Evolutionary conservation across 164 flowering plant genomes (phyloP), one percentile per base, ranked within the genome.

Genomic region (Tinospora cordifolia): DNA sequence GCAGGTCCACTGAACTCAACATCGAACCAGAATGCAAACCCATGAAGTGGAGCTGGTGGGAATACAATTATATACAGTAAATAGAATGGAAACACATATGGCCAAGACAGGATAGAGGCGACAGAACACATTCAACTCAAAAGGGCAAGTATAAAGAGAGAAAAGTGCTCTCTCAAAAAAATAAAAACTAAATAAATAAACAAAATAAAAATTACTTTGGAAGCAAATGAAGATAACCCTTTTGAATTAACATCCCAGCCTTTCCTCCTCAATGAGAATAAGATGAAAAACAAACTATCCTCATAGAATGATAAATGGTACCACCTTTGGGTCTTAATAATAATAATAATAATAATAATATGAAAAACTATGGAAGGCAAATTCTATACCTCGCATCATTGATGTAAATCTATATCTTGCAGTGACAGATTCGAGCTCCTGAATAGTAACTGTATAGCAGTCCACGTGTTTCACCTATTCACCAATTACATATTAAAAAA

Each of bases 1-100:
- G 78, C 78, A 34, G 88, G 89, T 30, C 80, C 85, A 57, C 75
- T 73, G 79, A 94, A 94, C 77, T 87, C 97, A 74, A 94, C 98
- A 78, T 94, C 98, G 64, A 94, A 94, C 99, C 99, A 94, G 81
- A 94, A 92, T 12, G 94, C 99, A 84, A 94, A 94, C 41, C 99
- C 99, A 82, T 94, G 89, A 62, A 94, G 71, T 51, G 97, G 96
- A 71, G 94, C 99, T 94, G 89, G 21, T 76, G 73, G 49, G 26
- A n/a, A 63, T 62, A 65, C n/a, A 41, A 67, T 58, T 54, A 44
- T 44, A 6, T 54, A 25, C 21, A 2, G 21, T 19, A 8, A 54
- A 19, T 47, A 47, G 19, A 47, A 12, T 19, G 19, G 11, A 19
- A 47, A 54, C n/a, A 54, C 60, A 54, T 19, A 19, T 6, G 60